Percentiles rank a stretch among this genome's conserved stretches.
phyloP scores from a whole-genome alignment of 2,329 filamentous ascomycete species.

The Metarhizium anisopliae region DNA sequence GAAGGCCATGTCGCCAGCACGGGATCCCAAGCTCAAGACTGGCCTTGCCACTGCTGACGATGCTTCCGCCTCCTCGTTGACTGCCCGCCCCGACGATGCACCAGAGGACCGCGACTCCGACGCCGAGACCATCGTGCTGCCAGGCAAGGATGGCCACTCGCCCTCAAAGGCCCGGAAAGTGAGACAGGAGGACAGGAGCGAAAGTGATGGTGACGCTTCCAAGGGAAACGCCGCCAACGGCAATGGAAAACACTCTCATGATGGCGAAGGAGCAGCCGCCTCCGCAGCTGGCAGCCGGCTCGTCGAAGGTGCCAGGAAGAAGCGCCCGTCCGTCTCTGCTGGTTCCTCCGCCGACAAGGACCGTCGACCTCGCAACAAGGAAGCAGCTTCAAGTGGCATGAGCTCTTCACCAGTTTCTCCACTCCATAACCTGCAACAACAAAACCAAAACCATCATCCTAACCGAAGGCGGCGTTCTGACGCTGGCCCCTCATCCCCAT shows the following conservation, averaged over 20 bases:
- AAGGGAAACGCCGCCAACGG: conserved; percentile 19
- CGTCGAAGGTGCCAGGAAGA: conserved; percentile 36
- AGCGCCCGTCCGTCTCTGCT: conserved; percentile 29
- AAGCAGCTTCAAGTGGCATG: conserved; percentile 42
- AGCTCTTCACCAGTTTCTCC: conserved; percentile 52
- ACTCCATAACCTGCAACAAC: conserved; percentile 19
- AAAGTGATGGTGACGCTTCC: conserved; percentile 38
- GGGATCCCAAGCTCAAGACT: conserved; percentile 6
- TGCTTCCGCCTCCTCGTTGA: conserved; percentile 1
- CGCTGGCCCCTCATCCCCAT: conserved; percentile 32
- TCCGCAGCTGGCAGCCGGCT: conserved; percentile 24
- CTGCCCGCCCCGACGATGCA: conserved; percentile 24
- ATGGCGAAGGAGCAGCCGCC: conserved; percentile 23
- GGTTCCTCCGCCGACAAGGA: conserved; percentile 27
- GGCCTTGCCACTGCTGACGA: not conserved
- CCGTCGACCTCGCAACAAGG: conserved; percentile 33
- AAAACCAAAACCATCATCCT: conserved; percentile 20
- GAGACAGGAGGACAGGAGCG: conserved; percentile 56
- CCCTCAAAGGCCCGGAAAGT: conserved; percentile 55
- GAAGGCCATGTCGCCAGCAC: conserved; percentile 9
- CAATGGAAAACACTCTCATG: conserved; percentile 22
- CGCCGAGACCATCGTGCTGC: conserved; percentile 62
- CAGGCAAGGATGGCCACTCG: conserved; percentile 55
- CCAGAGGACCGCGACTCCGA: conserved; percentile 55
- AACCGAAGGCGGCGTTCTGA: conserved; percentile 23